Percentiles rank a stretch among this genome's conserved stretches.
These are phyloP conservation scores for Suillus plorans DNA, from an alignment of 768 basidiomycete genomes.

Conservation along the genomic window DNA sequence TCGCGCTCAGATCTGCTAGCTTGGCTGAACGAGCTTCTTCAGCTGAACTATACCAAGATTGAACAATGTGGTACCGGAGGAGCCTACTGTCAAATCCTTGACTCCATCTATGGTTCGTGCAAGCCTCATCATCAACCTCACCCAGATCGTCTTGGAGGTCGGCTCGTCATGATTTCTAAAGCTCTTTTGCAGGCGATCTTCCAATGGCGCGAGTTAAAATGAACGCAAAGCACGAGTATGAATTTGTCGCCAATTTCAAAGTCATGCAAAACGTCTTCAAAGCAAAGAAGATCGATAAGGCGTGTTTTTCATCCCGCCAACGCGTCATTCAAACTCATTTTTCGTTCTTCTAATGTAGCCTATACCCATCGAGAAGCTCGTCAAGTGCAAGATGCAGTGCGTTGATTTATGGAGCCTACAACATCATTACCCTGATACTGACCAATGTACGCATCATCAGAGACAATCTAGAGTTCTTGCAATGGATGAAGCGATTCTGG, in stretches of 20 bases:
- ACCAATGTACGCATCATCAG: conserved; percentile 35
- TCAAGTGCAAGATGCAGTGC: conserved; percentile 99
- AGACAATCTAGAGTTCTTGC: conserved; percentile 97
- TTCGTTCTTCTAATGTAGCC: conserved; percentile 53
- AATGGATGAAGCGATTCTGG: conserved; percentile 98
- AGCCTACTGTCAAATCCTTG: conserved; percentile 93
- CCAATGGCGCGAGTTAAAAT: conserved; percentile 95
- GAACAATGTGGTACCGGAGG: conserved; percentile 91
- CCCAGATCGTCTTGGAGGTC: conserved; percentile 19
- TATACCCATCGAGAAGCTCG: conserved; percentile 90
- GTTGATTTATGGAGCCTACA: conserved; percentile 31
- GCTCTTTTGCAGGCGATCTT: conserved; percentile 63
- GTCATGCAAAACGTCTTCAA: conserved; percentile 93
- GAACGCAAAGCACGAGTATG: conserved; percentile 94
- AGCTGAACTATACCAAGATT: conserved; percentile 88
- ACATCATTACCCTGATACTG: conserved; percentile 14
- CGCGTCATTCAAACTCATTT: conserved; percentile 6
- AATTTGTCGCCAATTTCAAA: conserved; percentile 94
- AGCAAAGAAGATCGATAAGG: conserved; percentile 92
- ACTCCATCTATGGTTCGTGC: conserved; percentile 85
- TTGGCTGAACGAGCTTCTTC: conserved; percentile 94
- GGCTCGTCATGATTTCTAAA: conserved; percentile 11
- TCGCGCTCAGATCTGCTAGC: conserved; percentile 85
- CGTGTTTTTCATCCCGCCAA: conserved; percentile 27
- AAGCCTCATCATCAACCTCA: conserved; percentile 10